Base-by-base conservation (phyloP, 2,329 filamentous ascomycete species). In the Beauveria medogensis region DNA sequence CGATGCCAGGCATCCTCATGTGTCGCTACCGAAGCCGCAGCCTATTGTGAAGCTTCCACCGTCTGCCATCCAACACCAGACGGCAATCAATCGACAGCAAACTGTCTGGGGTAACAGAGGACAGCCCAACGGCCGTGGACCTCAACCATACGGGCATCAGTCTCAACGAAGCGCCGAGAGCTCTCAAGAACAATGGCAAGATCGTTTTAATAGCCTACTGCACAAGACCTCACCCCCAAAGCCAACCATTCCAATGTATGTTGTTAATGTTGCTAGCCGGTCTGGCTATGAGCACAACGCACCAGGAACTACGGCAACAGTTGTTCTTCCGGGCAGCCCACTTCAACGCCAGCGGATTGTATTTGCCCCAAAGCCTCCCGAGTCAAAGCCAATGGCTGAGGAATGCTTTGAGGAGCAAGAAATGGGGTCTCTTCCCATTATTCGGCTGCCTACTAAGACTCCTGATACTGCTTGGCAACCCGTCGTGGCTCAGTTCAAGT, bases 321-420 rank as follows among this genome's bases (percentile, higher is more conserved):
- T 94, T 2, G 91, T 88, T 14, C 76, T 93, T 8, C 90, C 75
- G 54, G 72, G 69, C 63, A 63, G 67, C 34, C 44, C 53, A n/a
- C 40, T 26, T n/a, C 56, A 50, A 24, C 37, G 44, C 22, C 37
- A 14, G 6, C 54, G 41, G 14, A 6, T 43, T 22, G 24, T 51
- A 10, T 44, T 24, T 41, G 46, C 34, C 34, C 62, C 64, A 18
- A 61, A 60, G 12, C 22, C 34, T 14, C 40, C 57, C 26, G 57
- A 56, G 18, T 85, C 85, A 4, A 89, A 87, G 68, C 84, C 85
- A 53, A 88, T 91, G 74, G 88, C 89, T 6, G 89, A 91, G 64
- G 87, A 90, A 63, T 90, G 90, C 65, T 92, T 92, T 65, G 89
- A 91, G 69, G 88, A 91, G 68, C 88, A 90, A 68, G 88, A 92